These are phyloP conservation scores for Macrotyloma uniflorum DNA, from an alignment of 306 rosid genomes.

Conservation along the genomic window DNA sequence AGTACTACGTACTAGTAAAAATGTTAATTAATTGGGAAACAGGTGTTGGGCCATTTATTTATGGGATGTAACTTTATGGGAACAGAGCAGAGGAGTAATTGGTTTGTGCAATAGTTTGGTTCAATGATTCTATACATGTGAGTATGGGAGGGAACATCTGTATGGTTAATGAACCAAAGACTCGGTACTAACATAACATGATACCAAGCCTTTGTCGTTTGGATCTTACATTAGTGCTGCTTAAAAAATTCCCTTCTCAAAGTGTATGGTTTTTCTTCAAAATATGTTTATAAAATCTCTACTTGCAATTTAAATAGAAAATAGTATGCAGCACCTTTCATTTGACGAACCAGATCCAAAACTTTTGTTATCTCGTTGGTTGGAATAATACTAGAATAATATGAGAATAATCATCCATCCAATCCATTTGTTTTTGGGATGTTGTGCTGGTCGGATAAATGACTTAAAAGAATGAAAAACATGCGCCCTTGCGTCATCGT, in stretches of 20 bases:
- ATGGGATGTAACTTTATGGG: conserved; percentile 44
- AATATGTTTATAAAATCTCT: not conserved
- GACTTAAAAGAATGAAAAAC: conserved; percentile 33
- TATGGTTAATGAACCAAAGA: conserved; percentile 26
- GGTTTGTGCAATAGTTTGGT: conserved; percentile 34
- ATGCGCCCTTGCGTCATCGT: conserved; percentile 53
- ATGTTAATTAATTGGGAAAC: conserved; percentile 20
- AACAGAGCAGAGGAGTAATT: conserved; percentile 32
- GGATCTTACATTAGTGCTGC: conserved; percentile 4
- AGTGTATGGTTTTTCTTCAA: not conserved
- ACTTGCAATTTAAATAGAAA: not conserved
- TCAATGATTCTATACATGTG: conserved; percentile 43
- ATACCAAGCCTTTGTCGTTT: conserved; percentile 21
- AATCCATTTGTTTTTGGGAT: conserved; percentile 29
- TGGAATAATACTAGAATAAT: conserved; percentile 31
- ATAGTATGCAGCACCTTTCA: conserved; percentile 3
- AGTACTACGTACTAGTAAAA: conserved; percentile 3
- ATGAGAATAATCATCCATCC: conserved; percentile 29
- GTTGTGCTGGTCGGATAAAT: conserved; percentile 37
- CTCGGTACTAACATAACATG: conserved; percentile 4
- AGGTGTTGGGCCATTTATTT: conserved; percentile 35
- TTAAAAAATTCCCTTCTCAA: not conserved
- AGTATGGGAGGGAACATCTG: conserved; percentile 48
- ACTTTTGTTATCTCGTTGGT: conserved; percentile 30
- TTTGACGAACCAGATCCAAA: conserved; percentile 25